Percentiles rank a stretch among this genome's conserved stretches.
phyloP scores from a whole-genome alignment of 2,329 filamentous ascomycete genomes.

The Bipolaris victoriae region DNA sequence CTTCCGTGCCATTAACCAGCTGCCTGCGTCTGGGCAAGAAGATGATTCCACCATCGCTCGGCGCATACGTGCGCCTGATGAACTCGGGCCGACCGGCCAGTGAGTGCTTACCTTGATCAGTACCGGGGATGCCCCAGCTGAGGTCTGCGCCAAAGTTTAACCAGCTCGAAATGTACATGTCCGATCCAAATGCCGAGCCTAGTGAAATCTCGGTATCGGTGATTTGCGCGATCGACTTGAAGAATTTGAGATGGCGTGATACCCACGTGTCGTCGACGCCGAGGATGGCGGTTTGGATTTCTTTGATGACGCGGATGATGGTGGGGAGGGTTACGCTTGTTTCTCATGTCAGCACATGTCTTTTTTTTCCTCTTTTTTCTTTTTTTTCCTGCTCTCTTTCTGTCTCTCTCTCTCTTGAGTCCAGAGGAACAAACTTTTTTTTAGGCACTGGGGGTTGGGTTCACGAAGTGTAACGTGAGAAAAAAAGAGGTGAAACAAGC shows the following conservation, averaged over 20 bases:
- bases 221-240: constrained; percentile 38
- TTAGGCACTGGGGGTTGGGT: not conserved
- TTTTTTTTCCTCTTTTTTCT: no score
- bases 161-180: constrained; percentile 47
- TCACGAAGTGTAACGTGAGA: constrained; percentile 11
- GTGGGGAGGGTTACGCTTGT: constrained; percentile 43
- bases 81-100: constrained; percentile 42
- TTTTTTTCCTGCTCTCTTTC: no score
- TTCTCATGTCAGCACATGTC: no score
- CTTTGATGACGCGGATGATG: constrained; percentile 35
- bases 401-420: not conserved
- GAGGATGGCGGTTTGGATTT: constrained; percentile 37
- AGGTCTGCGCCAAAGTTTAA: constrained; percentile 43
- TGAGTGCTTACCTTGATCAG: constrained; percentile 28
- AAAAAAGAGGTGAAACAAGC: not conserved
- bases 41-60: constrained; percentile 44
- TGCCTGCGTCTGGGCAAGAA: constrained; percentile 42
- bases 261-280: constrained; percentile 43
- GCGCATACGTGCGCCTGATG: constrained; percentile 40
- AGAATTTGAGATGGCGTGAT: constrained; percentile 37
- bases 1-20: constrained; percentile 30
- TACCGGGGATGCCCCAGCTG: constrained; percentile 45
- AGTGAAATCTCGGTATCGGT: constrained; percentile 41
- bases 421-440: not conserved
- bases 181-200: constrained; percentile 37